These are phyloP conservation scores for Amaranthus palmeri DNA, from an alignment of 148 eudicot genomes.

Conservation along the genomic window DNA sequence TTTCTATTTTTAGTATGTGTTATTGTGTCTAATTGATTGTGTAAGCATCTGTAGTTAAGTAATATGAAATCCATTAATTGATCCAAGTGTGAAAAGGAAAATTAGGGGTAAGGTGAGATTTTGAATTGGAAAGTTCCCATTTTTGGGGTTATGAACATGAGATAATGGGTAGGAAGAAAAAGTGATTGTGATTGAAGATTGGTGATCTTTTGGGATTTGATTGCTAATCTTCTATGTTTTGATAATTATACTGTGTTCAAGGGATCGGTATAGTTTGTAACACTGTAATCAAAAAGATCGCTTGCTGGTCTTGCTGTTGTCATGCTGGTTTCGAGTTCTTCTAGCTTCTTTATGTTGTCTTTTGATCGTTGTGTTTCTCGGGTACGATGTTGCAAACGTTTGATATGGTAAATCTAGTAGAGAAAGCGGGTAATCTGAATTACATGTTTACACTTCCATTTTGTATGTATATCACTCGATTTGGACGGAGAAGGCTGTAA, in stretches of 20 bases:
- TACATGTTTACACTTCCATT: slow-evolving; percentile 23
- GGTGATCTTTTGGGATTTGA: slow-evolving; percentile 14
- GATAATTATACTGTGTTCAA: neutral
- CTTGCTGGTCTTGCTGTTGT: no score
- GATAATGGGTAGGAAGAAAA: neutral
- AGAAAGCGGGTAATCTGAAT: slow-evolving; percentile 7
- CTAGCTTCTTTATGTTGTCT: no score
- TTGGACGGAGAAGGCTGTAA: neutral
- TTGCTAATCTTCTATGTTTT: slow-evolving; percentile 3
- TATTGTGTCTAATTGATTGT: neutral
- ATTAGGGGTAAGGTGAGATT: neutral
- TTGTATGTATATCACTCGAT: slow-evolving; percentile 8
- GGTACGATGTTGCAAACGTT: neutral
- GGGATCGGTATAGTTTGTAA: no score
- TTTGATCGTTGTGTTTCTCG: neutral
- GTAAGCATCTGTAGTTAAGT: neutral
- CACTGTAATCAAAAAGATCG: no score
- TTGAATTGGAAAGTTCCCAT: slow-evolving; percentile 1
- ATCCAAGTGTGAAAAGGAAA: neutral
- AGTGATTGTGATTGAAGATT: neutral
- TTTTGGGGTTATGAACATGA: slow-evolving; percentile 4
- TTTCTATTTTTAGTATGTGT: no score
- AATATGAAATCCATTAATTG: neutral
- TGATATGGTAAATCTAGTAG: neutral
- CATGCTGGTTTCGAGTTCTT: no score